Conservation (phyloP, 257 asterid species). For the Nicotiana knightiana region DNA sequence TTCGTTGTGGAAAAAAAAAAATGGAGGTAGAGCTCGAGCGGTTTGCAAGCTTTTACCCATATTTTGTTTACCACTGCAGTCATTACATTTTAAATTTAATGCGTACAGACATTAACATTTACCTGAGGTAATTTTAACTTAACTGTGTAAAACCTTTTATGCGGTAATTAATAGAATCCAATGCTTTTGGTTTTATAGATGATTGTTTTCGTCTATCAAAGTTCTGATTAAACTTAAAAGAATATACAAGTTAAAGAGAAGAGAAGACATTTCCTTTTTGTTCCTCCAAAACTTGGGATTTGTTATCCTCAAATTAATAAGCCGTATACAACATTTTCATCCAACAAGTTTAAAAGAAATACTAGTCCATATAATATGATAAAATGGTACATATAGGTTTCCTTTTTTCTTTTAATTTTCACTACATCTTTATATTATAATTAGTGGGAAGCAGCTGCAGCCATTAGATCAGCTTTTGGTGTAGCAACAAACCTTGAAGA, state of each 20-base stretch:
- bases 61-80: not conserved
- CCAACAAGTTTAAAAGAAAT: not conserved
- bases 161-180: too few relatives aligned
- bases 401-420: not conserved
- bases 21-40: too few relatives aligned
- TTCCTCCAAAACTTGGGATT: not conserved
- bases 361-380: too few relatives aligned
- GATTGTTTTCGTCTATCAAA: too few relatives aligned
- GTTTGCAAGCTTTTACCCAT: too few relatives aligned
- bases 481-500: constrained; percentile 71
- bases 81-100: not conserved
- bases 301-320: not conserved
- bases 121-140: too few relatives aligned
- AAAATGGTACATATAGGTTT: not conserved
- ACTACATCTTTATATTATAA: not conserved
- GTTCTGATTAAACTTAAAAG: not conserved
- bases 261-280: not conserved
- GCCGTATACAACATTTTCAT: constrained; percentile 4
- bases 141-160: too few relatives aligned
- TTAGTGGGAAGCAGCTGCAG: constrained; percentile 21
- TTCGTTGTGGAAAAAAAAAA: too few relatives aligned
- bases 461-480: constrained; percentile 1
- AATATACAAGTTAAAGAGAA: not conserved
- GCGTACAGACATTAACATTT: not conserved
- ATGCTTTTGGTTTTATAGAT: too few relatives aligned